Evolutionary conservation across 129 eudicot species (phyloP).

Genomic region (Gnaphalium uliginosum): DNA sequence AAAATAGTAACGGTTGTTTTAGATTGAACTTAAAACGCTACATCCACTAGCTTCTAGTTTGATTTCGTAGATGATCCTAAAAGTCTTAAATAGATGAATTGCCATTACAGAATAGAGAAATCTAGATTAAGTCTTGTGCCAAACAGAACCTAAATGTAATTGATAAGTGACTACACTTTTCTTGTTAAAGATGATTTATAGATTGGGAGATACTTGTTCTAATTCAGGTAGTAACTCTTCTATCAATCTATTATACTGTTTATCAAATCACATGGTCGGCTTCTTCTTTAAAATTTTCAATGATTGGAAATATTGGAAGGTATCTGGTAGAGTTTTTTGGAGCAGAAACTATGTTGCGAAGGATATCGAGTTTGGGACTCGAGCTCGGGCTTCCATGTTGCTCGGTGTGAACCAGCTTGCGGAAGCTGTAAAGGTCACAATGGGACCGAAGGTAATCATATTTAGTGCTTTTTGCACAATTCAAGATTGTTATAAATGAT

Average conservation of each 20-base stretch:
- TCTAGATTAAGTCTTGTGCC: background rate
- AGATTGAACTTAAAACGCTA: no score
- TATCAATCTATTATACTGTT: background rate
- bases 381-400: constrained; percentile 79
- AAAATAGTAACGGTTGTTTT: background rate
- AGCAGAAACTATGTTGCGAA: constrained; percentile 89
- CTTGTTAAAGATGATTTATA: background rate
- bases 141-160: background rate
- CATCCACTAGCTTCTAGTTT: background rate
- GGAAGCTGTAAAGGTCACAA: constrained; percentile 93
- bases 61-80: background rate
- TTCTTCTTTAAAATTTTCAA: background rate
- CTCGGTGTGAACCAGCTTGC: constrained; percentile 98
- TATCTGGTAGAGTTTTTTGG: constrained; percentile 44
- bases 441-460: constrained; percentile 88
- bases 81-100: no score
- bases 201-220: background rate
- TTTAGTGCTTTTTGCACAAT: background rate
- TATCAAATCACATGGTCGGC: background rate
- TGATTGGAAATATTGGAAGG: constrained; percentile 39
- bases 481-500: background rate
- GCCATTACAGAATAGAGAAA: background rate
- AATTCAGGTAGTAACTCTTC: background rate
- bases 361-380: constrained; percentile 67
- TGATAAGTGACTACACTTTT: background rate